Percentiles rank a stretch among this genome's conserved stretches.
Conservation (phyloP, 202 grass and related monocot genomes). For the Zoysia matrella region DNA sequence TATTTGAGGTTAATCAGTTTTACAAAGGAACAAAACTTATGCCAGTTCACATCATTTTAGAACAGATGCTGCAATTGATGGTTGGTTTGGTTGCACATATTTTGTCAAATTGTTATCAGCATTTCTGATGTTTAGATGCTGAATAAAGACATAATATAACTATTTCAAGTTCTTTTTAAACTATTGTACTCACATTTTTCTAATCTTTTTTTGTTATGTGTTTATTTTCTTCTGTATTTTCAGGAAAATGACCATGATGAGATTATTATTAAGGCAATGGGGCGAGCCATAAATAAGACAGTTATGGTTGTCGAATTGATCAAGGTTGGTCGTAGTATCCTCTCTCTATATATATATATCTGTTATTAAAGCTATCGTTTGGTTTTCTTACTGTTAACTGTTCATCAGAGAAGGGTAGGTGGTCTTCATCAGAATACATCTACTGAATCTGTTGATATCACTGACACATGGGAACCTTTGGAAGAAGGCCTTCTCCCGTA, state of each 20-base stretch:
- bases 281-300: constrained; percentile 86
- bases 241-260: constrained; percentile 86
- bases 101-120: too few species aligned
- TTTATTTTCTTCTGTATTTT: background rate
- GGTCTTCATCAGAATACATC: constrained; percentile 81
- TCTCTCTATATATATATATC: background rate
- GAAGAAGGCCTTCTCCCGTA: constrained; percentile 98
- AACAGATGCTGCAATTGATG: too few species aligned
- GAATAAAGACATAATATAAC: background rate
- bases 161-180: background rate
- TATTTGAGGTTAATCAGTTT: background rate
- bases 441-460: constrained; percentile 86
- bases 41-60: background rate
- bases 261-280: constrained; percentile 90
- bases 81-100: too few species aligned
- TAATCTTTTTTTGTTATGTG: background rate
- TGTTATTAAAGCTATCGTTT: constrained; percentile 10
- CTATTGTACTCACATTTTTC: background rate
- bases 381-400: constrained; percentile 27
- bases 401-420: constrained; percentile 76
- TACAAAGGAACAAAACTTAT: background rate
- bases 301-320: constrained; percentile 90
- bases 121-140: background rate
- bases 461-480: constrained; percentile 93
- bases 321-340: constrained; percentile 55